These are phyloP conservation scores for Neonectria magnoliae DNA, from an alignment of 2,329 filamentous ascomycete species.

Conservation along the genomic window DNA sequence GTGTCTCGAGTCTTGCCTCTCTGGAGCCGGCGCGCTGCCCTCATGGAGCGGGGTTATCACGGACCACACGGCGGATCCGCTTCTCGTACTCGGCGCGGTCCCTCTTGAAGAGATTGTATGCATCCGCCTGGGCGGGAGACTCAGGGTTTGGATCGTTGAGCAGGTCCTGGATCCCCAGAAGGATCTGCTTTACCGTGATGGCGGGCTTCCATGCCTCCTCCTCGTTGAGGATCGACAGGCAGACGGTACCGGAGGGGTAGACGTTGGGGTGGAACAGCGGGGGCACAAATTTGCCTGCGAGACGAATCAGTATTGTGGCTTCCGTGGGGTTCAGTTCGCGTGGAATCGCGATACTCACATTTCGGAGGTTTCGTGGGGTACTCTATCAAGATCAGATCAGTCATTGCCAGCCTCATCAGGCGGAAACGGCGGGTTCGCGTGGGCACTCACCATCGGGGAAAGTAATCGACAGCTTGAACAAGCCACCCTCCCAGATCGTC, in stretches of 20 bases:
- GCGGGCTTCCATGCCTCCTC: conserved; percentile 99
- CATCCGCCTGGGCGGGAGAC: conserved; percentile 94
- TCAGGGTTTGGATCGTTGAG: conserved; percentile 97
- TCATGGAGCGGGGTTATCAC: conserved; percentile 84
- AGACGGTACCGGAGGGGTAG: conserved; percentile 97
- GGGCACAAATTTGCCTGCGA: conserved; percentile 89
- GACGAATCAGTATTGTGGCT: conserved; percentile 25
- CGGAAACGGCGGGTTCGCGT: conserved; percentile 4
- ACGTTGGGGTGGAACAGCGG: conserved; percentile 99
- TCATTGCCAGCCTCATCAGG: conserved; percentile 24
- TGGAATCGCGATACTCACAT: conserved; percentile 68
- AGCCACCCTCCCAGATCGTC: conserved; percentile 96
- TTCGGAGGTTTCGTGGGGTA: conserved; percentile 99
- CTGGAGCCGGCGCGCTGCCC: background rate
- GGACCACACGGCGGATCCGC: conserved; percentile 86
- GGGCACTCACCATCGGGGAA: conserved; percentile 85
- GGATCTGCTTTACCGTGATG: conserved; percentile 97
- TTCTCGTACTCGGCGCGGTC: conserved; percentile 88
- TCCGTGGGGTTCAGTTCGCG: background rate
- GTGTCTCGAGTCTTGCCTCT: conserved; percentile 29
- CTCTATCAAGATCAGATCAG: conserved; percentile 63
- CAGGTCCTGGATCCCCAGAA: conserved; percentile 94
- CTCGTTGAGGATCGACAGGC: conserved; percentile 96
- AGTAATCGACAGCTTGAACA: conserved; percentile 92
- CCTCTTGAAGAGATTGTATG: conserved; percentile 96